Evolutionary conservation across 495 filamentous ascomycete species (phyloP).

Genomic region (Penicillium antarcticum): DNA sequence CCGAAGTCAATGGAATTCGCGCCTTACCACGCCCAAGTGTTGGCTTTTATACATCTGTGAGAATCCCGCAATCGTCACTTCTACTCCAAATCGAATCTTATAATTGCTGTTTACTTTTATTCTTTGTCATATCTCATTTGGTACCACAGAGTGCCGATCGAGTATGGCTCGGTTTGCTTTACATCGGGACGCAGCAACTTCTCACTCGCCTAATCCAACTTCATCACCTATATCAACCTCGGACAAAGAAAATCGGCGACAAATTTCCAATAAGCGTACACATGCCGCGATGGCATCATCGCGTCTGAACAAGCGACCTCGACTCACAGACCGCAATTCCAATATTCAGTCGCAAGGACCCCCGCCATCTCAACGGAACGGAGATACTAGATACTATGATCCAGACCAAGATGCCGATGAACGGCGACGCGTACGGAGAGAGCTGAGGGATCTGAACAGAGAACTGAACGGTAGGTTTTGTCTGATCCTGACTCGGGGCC

Average conservation of each 20-base stretch:
- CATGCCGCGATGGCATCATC: constrained; percentile 27
- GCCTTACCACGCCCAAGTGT: not conserved
- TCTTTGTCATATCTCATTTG: constrained; percentile 3
- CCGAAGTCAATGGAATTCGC: not conserved
- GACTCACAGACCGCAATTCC: constrained; percentile 33
- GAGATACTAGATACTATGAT: constrained; percentile 63
- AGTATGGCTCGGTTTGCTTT: constrained; percentile 31
- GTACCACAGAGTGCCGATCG: constrained; percentile 6
- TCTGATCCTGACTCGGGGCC: not conserved
- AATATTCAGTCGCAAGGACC: constrained; percentile 30
- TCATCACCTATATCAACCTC: constrained; percentile 43
- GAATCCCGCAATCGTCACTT: not conserved
- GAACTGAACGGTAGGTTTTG: constrained; percentile 57
- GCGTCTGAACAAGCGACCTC: constrained; percentile 36
- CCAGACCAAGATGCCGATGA: constrained; percentile 84
- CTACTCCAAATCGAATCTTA: not conserved
- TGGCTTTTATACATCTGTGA: not conserved
- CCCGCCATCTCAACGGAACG: constrained; percentile 19
- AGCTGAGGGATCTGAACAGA: constrained; percentile 61
- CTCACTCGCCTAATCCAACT: constrained; percentile 26
- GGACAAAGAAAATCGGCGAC: constrained; percentile 58
- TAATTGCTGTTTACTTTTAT: constrained; percentile 4
- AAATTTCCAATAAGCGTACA: constrained; percentile 21
- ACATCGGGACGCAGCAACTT: constrained; percentile 18
- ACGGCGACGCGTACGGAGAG: constrained; percentile 65